Base-by-base conservation (phyloP, 2,329 filamentous ascomycete species). In the Cercospora sesami region DNA sequence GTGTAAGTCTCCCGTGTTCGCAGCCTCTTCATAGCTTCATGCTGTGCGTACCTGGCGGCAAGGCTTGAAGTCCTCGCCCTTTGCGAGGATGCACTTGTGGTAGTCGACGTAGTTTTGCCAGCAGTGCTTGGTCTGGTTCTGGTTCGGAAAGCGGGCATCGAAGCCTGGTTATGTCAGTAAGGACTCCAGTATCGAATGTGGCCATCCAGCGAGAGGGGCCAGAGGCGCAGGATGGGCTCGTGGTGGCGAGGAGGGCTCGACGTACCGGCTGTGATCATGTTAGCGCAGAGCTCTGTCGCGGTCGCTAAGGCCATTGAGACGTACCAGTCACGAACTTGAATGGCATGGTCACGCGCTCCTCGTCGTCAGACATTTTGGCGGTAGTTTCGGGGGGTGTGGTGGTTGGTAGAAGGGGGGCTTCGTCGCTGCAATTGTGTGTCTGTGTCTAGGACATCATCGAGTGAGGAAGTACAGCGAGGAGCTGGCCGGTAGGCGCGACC, bases 71-170 rank as follows among this genome's bases (percentile, higher is more conserved):
- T 97, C 94, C 87, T 98, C 94, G 83, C 94, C 94, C 89, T 98
- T 98, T 84, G 94, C 94, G 81, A 90, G 86, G 83, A 97, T 93
- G 87, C 95, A 99, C 89, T 99, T 99, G 90, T 99, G 92, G 88
- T 99, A 98, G 84, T 99, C 95, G 86, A 99, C 95, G 85, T 99
- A 99, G 89, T 99, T 99, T 84, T 99, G 96, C 95, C 95, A 99
- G 92, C 95, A 99, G 89, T 99, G 94, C 91, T 97, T 97, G 85
- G 94, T 90, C 83, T 95, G 92, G 87, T 99, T 99, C 87, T 89
- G 86, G 87, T 99, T 97, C 80, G 95, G 95, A 86, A 98, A 99
- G 83, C 95, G 94, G 83, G 95, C 95, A 82, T 99, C 95, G 86
- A 96, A 96, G 87, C 95, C 95, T 97, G 73, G 64, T 61, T n/a